A percentile compares a stretch with the other conserved stretches of the same genome.
Evolutionary conservation across 2,329 filamentous ascomycete genomes (phyloP).

Genomic region (Colletotrichum lindemuthianum): DNA sequence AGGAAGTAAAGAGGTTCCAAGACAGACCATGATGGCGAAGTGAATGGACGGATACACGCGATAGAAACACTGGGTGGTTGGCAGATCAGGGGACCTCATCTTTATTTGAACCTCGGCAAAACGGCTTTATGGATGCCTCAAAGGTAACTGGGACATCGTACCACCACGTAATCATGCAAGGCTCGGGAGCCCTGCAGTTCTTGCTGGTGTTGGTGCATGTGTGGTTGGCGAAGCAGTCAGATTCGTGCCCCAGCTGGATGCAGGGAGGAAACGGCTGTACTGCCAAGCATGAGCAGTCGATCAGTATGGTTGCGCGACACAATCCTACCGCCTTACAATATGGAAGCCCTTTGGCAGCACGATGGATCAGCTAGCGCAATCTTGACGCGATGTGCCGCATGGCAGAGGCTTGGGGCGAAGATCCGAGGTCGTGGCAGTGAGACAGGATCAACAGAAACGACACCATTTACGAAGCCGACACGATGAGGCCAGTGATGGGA

Average conservation of each 20-base stretch:
- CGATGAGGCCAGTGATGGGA: not conserved
- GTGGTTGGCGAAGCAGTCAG: not conserved
- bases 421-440: not conserved
- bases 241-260: no score
- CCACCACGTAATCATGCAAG: not conserved
- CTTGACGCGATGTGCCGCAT: not conserved
- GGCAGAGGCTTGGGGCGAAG: not conserved
- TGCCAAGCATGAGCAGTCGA: no score
- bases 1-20: not conserved
- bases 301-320: no score
- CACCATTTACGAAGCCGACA: not conserved
- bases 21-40: not conserved
- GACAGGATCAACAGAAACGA: slow-evolving; percentile 2
- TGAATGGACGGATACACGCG: not conserved
- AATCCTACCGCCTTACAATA: not conserved
- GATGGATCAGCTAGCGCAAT: not conserved
- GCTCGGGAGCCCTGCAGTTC: not conserved
- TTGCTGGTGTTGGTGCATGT: not conserved
- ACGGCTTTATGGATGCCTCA: no score
- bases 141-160: no score
- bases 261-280: no score
- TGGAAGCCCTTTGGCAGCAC: not conserved
- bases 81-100: no score
- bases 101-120: no score
- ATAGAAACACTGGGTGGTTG: no score